A percentile compares a stretch with the other conserved stretches of the same genome.
These are phyloP conservation scores for Rubia tinctorum DNA, from an alignment of 305 asterid species.

Conservation along the genomic window DNA sequence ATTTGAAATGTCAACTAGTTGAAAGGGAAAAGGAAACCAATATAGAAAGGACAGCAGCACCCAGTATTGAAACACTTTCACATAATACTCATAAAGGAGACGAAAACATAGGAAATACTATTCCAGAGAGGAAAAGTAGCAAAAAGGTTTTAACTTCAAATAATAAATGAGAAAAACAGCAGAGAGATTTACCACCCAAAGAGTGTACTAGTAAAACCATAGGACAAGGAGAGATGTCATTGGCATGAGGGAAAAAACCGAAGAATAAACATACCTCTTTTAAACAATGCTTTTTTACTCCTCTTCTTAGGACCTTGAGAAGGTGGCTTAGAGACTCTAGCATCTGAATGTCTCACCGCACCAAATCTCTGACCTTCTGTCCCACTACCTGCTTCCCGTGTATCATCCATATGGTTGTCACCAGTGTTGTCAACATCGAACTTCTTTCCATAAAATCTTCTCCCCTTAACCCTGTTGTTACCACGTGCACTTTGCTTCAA, in stretches of 20 bases:
- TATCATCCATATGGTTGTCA: conserved; percentile 54
- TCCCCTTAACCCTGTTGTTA: conserved; percentile 40
- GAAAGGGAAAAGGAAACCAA: not conserved
- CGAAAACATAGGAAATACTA: not conserved
- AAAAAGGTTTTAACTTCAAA: not conserved
- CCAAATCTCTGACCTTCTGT: conserved; percentile 67
- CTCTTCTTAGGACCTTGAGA: conserved; percentile 53
- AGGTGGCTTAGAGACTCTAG: conserved; percentile 40
- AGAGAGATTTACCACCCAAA: not conserved
- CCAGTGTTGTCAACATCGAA: conserved; percentile 40
- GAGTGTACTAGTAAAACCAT: not conserved
- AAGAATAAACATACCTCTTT: conserved; percentile 48
- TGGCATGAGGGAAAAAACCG: conserved; percentile 15
- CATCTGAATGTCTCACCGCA: conserved; percentile 34
- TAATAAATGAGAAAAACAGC: not conserved
- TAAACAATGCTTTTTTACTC: conserved; percentile 62
- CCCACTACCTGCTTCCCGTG: conserved; percentile 82
- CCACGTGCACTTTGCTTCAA: conserved; percentile 35
- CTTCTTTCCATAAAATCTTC: conserved; percentile 37
- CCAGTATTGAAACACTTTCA: not conserved
- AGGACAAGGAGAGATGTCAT: not conserved
- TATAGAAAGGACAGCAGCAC: conserved; percentile 3
- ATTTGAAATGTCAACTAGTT: not conserved
- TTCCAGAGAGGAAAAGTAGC: not conserved
- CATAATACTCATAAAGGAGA: not conserved